A percentile compares a stretch with the other conserved stretches of the same genome.
phyloP scores from a whole-genome alignment of 1,284 basidiomycete genomes.

The Pholiota adiposa region DNA sequence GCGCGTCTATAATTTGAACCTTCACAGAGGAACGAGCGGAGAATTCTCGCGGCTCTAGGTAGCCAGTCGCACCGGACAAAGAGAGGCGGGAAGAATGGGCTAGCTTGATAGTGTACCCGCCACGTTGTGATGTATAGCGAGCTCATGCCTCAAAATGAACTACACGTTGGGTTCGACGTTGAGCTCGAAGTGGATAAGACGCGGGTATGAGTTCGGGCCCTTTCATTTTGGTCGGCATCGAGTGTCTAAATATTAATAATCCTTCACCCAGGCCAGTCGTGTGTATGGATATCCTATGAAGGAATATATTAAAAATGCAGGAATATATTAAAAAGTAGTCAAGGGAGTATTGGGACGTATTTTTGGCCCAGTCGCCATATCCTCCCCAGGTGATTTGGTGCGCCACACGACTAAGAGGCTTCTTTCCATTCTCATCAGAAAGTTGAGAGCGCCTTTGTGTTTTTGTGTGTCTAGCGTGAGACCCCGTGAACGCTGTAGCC shows the following conservation, averaged over 20 bases:
- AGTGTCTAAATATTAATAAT: neutral
- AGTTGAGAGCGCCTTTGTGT: neutral
- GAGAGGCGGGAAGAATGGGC: neutral
- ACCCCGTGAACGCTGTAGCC: neutral
- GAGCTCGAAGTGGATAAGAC: neutral
- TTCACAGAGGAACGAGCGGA: too few species aligned
- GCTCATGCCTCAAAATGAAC: neutral
- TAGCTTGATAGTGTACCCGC: neutral
- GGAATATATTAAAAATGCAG: neutral
- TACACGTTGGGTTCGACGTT: neutral
- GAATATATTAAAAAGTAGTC: neutral
- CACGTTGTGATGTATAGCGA: neutral
- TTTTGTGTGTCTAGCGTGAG: neutral
- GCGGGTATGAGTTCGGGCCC: neutral
- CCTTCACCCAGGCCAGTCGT: neutral
- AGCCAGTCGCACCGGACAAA: too few species aligned
- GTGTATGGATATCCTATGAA: neutral
- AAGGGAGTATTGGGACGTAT: neutral
- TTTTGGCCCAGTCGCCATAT: neutral
- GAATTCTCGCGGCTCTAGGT: too few species aligned
- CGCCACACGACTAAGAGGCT: neutral
- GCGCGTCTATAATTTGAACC: too few species aligned
- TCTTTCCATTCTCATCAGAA: neutral
- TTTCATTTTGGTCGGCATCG: neutral
- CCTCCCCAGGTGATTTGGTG: neutral